Base-by-base conservation (phyloP, 768 basidiomycete species). In the Lactarius hengduanensis region DNA sequence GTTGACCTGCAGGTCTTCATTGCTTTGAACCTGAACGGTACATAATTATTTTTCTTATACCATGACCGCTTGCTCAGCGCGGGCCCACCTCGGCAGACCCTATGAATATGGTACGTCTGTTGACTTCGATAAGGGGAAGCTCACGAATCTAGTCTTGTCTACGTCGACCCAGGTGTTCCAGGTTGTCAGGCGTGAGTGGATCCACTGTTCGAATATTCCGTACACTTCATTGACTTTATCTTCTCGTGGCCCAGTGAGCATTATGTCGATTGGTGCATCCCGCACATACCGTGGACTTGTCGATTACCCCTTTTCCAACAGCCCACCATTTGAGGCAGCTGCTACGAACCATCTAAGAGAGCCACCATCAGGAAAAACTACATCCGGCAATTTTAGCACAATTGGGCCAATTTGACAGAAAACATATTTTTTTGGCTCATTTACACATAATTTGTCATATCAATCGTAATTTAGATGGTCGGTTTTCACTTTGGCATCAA, bases 21-120 rank as follows among this genome's bases (percentile, higher is more conserved):
- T 20, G 18, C 8, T 34, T 53, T 64, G 43, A 28, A 64, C 26
- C 8, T 64, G 38, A 64, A 59, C 38, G 47, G 63, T 64, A 16
- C 18, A 57, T 64, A 26, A 4, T 56, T 43, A 41, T 6, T 28
- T 36, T 57, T 16, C 16, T 40, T 20, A 34, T 22, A 4, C 4
- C 20, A 36, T 28, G 9, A 38, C 22, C 20, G 20, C 16, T 22
- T 38, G 2, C 55, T 58, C 6, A 64, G 43, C 8, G 45, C 16
- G 36, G 22, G 4, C 11, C 6, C 7, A 11, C 13, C 16, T 53
- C 8, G 1, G 4, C 34, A 64, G 63, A 13, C 5, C 7, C 26
- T 15, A 50, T 64, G 57, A 47, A 64, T 59, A 10, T 59, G 10
- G 63, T 59, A 28, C 18, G 63, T 59, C 10, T 15, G 9, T 28